Percentiles rank a stretch among this genome's conserved stretches.
Conservation (phyloP, 805 yeast species). For the Sungouiella thailandica region DNA sequence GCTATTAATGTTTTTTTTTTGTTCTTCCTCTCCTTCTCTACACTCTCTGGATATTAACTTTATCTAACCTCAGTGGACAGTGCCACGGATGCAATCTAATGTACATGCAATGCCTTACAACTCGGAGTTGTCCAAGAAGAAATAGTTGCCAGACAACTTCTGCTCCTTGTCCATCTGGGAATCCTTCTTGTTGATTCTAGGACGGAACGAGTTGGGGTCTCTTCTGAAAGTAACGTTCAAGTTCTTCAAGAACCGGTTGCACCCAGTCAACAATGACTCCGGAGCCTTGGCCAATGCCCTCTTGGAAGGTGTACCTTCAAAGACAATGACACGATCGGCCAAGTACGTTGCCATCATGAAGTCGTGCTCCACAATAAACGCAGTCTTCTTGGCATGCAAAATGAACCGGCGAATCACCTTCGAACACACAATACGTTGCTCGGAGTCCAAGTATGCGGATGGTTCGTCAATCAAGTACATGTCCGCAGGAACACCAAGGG, state of each 20-base stretch:
- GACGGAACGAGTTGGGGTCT: constrained; percentile 97
- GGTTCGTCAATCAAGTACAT: constrained; percentile 98
- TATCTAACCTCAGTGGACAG: no score
- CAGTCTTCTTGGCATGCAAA: constrained; percentile 94
- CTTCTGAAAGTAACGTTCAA: constrained; percentile 98
- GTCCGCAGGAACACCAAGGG: constrained; percentile 93
- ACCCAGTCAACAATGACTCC: constrained; percentile 92
- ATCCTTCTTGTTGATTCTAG: constrained; percentile 95
- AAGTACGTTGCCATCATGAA: constrained; percentile 99
- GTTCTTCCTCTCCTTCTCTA: no score
- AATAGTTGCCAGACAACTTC: constrained; percentile 85
- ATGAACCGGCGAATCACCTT: constrained; percentile 97
- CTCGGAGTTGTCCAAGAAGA: constrained; percentile 76
- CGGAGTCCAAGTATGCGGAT: constrained; percentile 97
- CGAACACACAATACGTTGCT: constrained; percentile 98
- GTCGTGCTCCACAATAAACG: constrained; percentile 99
- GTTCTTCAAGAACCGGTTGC: constrained; percentile 94
- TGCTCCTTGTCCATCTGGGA: constrained; percentile 99
- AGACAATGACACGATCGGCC: constrained; percentile 98
- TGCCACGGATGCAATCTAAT: constrained; percentile 12
- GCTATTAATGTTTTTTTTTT: no score
- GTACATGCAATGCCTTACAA: constrained; percentile 26
- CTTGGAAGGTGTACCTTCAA: constrained; percentile 90
- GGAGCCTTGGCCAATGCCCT: constrained; percentile 84
- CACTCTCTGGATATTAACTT: no score